These are phyloP conservation scores for Annulohypoxylon truncatum DNA, from an alignment of 2,329 filamentous ascomycete genomes.

Conservation along the genomic window DNA sequence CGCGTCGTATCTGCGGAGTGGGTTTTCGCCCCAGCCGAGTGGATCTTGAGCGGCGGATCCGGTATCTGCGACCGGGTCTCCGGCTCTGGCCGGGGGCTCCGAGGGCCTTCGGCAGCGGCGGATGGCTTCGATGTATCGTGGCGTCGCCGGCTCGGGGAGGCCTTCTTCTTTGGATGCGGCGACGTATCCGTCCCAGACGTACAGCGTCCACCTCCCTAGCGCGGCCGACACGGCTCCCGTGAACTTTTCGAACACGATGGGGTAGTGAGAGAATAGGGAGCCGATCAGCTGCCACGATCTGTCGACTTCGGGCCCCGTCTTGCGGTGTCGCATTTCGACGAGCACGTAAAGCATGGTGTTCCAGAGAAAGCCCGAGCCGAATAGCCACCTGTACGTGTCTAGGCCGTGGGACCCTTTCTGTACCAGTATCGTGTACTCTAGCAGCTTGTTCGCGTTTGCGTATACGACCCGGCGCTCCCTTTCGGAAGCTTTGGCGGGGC, in stretches of 20 bases:
- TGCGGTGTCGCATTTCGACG: conserved; percentile 45
- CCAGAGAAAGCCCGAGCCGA: conserved; percentile 49
- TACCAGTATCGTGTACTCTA: conserved; percentile 42
- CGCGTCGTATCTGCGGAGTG: conserved; percentile 5
- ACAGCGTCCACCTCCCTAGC: conserved; percentile 46
- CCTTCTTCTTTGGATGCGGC: conserved; percentile 38
- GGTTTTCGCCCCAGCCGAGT: neutral
- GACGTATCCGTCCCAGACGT: conserved; percentile 45
- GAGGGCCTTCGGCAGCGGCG: conserved; percentile 34
- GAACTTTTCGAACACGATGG: conserved; percentile 37
- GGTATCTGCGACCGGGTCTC: neutral
- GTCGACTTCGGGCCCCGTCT: conserved; percentile 47
- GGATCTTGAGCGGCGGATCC: neutral
- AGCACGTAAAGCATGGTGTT: conserved; percentile 49
- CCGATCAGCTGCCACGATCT: conserved; percentile 46
- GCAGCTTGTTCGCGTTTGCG: conserved; percentile 35
- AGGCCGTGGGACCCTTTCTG: conserved; percentile 37
- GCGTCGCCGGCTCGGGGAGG: conserved; percentile 35
- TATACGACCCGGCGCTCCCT: conserved; percentile 42
- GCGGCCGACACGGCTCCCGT: conserved; percentile 43
- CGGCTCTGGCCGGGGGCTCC: conserved; percentile 8
- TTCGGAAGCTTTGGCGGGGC: conserved; percentile 32
- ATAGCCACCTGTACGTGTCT: conserved; percentile 46
- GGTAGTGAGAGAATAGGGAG: conserved; percentile 40
- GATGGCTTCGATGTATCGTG: conserved; percentile 42